Base-by-base conservation (phyloP, 23 red algal genomes). In the Cyanidiococcus yangmingshanensis region DNA sequence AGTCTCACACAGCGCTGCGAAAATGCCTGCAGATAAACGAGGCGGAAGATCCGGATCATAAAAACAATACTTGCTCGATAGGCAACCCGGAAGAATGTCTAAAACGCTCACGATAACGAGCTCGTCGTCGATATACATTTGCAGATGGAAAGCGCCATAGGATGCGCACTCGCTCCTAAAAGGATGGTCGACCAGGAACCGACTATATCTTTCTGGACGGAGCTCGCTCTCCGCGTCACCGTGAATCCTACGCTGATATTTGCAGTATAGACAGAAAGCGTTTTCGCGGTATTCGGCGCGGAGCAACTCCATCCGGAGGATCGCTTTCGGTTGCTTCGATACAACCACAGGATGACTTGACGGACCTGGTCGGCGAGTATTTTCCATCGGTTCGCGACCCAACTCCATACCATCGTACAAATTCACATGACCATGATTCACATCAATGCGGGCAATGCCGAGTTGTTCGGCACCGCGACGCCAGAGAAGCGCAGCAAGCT, bases 31-130 rank as follows among this genome's bases (percentile, higher is more conserved):
- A 1, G 92, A 96, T 39, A 96, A 31, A 1, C 38, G 74, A 37
- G 78, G 74, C 0, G 51, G 76, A 79, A 82, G 86, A 1, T 84
- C 87, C 27, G 92, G 92, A 50, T 90, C 87, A 75, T 90, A 96
- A 35, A 96, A 96, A 18, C 89, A 76, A 68, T 96, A 96, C 27
- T 90, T 87, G 29, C 82, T 86, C 29, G 87, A 90, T 41, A 96
- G 41, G 35, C 81, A 90, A 39, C 79, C 39, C 36, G 92, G 92
- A 32, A 96, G 75, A 16, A 96, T 82, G 75, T 96, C 92, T 39
- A 96, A 74, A 12, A 96, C 92, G 7, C 87, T 87, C 18, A 96
- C 87, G 1, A 87, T 87, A 59, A 96, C 80, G 32, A 96, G 74
- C 37, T 35, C 34, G 0, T 83, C 92, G 37, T 76, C 76, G 38